Conservation (phyloP, 768 basidiomycete species). For the Suillus variegatus region DNA sequence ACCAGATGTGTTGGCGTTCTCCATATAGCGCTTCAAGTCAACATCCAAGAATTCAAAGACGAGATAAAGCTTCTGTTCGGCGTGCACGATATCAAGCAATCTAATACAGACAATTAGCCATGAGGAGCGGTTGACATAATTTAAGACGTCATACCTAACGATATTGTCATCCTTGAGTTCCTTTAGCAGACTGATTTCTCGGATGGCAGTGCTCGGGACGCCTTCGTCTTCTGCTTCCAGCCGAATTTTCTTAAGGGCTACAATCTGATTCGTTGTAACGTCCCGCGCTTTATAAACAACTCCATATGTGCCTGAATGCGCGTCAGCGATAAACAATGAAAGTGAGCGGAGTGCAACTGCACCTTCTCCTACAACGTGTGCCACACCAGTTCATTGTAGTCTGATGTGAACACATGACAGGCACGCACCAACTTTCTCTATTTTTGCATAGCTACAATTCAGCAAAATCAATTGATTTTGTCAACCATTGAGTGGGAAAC, state of each 20-base stretch:
- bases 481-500: slow-evolving; percentile 10
- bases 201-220: slow-evolving; percentile 95
- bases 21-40: slow-evolving; percentile 97
- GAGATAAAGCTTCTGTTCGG: slow-evolving; percentile 95
- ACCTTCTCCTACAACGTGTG: slow-evolving; percentile 45
- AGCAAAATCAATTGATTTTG: slow-evolving; percentile 18
- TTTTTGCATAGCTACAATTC: slow-evolving; percentile 83
- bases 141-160: slow-evolving; percentile 63
- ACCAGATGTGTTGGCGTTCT: slow-evolving; percentile 71
- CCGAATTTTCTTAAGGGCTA: slow-evolving; percentile 98
- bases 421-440: slow-evolving; percentile 95
- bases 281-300: slow-evolving; percentile 98
- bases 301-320: slow-evolving; percentile 84
- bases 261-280: slow-evolving; percentile 72
- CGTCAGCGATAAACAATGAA: slow-evolving; percentile 9
- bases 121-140: slow-evolving; percentile 13
- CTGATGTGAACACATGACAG: slow-evolving; percentile 14
- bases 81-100: slow-evolving; percentile 94
- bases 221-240: slow-evolving; percentile 99
- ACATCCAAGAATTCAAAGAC: slow-evolving; percentile 98
- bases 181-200: slow-evolving; percentile 96
- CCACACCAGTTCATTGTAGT: slow-evolving; percentile 18
- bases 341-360: slow-evolving; percentile 10
- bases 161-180: slow-evolving; percentile 97
- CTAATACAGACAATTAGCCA: slow-evolving; percentile 41